phyloP scores from a whole-genome alignment of 1,284 basidiomycete genomes.

The Kalmanozyma brasiliensis region DNA sequence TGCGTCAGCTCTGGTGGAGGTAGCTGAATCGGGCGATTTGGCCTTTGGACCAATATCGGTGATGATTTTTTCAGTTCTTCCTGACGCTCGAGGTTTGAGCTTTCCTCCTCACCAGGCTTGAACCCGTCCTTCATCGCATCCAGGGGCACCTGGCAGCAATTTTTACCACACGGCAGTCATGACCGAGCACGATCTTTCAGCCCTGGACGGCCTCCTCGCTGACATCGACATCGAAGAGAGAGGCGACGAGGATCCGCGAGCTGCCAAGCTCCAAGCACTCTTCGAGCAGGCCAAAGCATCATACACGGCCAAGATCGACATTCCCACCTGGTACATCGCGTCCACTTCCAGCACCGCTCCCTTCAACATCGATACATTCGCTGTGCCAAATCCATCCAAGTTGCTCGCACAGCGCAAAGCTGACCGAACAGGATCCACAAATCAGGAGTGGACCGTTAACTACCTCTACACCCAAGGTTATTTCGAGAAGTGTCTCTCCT shows the following conservation, averaged over 20 bases:
- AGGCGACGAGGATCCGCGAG: constrained; percentile 24
- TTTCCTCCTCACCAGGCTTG: neutral
- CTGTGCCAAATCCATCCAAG: constrained; percentile 9
- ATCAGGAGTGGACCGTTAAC: constrained; percentile 44
- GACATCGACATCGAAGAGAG: constrained; percentile 39
- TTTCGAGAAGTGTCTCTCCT: constrained; percentile 34
- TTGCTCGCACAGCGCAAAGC: constrained; percentile 12
- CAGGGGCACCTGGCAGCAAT: too few species aligned
- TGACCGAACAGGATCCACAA: constrained; percentile 18
- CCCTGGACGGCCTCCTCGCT: constrained; percentile 29
- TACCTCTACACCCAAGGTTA: constrained; percentile 32
- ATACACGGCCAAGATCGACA: constrained; percentile 43
- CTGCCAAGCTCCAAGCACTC: constrained; percentile 37
- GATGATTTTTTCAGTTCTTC: constrained; percentile 18
- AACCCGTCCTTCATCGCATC: neutral
- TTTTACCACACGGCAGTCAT: neutral
- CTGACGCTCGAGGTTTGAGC: neutral
- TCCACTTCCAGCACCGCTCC: neutral
- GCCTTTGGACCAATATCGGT: constrained; percentile 8
- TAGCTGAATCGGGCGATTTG: neutral
- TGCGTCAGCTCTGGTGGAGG: constrained; percentile 18
- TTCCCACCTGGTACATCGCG: constrained; percentile 23
- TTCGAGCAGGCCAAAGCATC: constrained; percentile 34
- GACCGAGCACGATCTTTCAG: constrained; percentile 37
- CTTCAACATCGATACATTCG: constrained; percentile 8